Base-by-base conservation (phyloP, 1,139 yeast genomes). In the Nakaseomyces glabratus region DNA sequence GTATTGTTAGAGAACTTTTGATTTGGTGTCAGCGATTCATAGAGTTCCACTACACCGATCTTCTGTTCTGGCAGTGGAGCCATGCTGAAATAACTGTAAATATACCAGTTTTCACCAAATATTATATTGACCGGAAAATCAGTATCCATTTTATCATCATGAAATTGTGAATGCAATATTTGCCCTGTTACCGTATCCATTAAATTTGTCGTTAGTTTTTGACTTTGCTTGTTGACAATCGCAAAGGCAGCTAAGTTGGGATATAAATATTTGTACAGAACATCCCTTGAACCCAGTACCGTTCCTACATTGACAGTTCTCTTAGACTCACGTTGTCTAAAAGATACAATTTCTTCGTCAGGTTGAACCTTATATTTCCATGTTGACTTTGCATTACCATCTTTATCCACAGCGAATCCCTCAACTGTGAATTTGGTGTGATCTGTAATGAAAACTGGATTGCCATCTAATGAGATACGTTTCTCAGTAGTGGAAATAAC, bases 61-160 rank as follows among this genome's bases (percentile, higher is more conserved):
- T 79, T 70, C 55, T 45, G 71, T 51, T 61, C 67, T 7, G 66
- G 61, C 20, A 57, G 44, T 10, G 81, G 81, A 3, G 57, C 57
- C 2, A 57, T 55, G 34, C 75, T 65, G 53, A 68, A 72, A 52
- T 72, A 82, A 0, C 90, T 65, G 55, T 82, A 81, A 3, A 82
- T 68, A 10, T 85, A 62, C 85, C 93, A 88, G 57, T 86, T 77
- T 52, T 90, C 97, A 37, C 88, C 93, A 57, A 76, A 69, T 1
- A 76, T 64, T 24, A 84, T 50, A 18, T 68, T 65, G 13, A 84
- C 64, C 13, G 64, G 58, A 26, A 66, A 69, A 15, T 56, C 51
- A 5, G 57, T 46, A 30, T 51, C 59, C 21, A 62, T 62, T 2
- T 48, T 43, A 7, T 64, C 66, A 6, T 58, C 56, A 47, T 69